phyloP scores from a whole-genome alignment of 2,329 filamentous ascomycete species.

The Aureobasidium zeae region DNA sequence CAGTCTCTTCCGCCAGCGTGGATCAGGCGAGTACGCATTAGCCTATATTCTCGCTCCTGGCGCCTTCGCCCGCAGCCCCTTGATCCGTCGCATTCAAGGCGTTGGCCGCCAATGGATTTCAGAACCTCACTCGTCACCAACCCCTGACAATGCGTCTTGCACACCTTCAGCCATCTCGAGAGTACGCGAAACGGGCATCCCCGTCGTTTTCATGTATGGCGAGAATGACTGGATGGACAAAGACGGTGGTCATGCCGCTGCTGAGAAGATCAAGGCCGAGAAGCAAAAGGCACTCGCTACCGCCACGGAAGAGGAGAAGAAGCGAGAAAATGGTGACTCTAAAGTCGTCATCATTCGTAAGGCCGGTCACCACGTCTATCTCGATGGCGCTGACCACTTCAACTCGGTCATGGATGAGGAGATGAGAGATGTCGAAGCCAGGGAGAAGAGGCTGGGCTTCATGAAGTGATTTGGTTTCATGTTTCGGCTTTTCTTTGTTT shows the following conservation, averaged over 20 bases:
- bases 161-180: conserved; percentile 15
- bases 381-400: conserved; percentile 62
- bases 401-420: conserved; percentile 56
- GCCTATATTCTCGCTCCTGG: conserved; percentile 89
- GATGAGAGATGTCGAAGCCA: conserved; percentile 52
- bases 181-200: conserved; percentile 57
- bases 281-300: conserved; percentile 50
- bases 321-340: conserved; percentile 65
- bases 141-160: conserved; percentile 22
- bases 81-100: conserved; percentile 78
- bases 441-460: conserved; percentile 26
- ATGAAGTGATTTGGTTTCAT: background rate
- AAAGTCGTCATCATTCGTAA: conserved; percentile 71
- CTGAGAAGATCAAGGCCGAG: conserved; percentile 67
- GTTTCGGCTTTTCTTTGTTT: too few species aligned
- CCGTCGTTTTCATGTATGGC: conserved; percentile 90
- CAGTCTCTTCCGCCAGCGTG: conserved; percentile 82
- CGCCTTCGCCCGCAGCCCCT: conserved; percentile 76
- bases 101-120: conserved; percentile 63
- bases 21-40: conserved; percentile 87
- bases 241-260: conserved; percentile 68
- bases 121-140: conserved; percentile 23
- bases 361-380: conserved; percentile 63
- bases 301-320: conserved; percentile 58
- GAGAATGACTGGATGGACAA: conserved; percentile 99